Evolutionary conservation across 345 rosid genomes (phyloP).

Genomic region (Melastoma malabathricum): DNA sequence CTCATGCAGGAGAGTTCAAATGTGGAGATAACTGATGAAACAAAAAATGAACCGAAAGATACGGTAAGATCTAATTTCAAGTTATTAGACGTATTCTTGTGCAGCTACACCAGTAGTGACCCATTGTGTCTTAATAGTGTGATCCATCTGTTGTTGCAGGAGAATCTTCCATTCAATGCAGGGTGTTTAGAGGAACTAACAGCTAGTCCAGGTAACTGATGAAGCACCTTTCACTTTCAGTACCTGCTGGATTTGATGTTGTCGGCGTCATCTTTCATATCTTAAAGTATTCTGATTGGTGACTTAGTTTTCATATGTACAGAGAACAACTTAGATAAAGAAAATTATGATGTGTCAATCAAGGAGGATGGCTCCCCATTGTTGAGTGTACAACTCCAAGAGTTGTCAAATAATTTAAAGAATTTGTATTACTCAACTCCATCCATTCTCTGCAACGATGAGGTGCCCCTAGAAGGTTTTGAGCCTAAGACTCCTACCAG

Average conservation of each 20-base stretch:
- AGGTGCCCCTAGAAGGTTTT: conserved; percentile 1
- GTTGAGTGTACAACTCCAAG: conserved; percentile 33
- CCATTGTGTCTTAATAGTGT: not conserved
- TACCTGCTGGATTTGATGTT: conserved; percentile 9
- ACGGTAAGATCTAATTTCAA: too few species aligned
- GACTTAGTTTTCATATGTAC: conserved; percentile 3
- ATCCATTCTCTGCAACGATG: conserved; percentile 2
- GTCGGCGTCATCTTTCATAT: too few species aligned
- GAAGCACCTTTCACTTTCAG: conserved; percentile 1
- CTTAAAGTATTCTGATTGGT: not conserved
- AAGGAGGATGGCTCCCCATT: conserved; percentile 38
- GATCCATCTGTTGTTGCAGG: conserved; percentile 7
- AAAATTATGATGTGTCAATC: conserved; percentile 21
- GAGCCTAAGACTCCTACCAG: conserved; percentile 44
- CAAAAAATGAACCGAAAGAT: not conserved
- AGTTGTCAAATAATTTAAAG: conserved; percentile 44
- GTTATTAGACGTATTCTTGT: too few species aligned
- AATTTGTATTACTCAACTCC: conserved; percentile 26
- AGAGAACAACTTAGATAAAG: conserved; percentile 20
- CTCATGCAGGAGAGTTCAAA: too few species aligned
- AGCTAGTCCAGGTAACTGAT: conserved; percentile 5
- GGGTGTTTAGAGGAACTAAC: conserved; percentile 13
- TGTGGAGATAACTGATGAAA: not conserved
- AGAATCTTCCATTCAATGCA: conserved; percentile 6
- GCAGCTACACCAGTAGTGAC: too few species aligned